These are phyloP conservation scores for Termitomyces sp. DNA, from an alignment of 768 basidiomycete genomes.

Conservation along the genomic window DNA sequence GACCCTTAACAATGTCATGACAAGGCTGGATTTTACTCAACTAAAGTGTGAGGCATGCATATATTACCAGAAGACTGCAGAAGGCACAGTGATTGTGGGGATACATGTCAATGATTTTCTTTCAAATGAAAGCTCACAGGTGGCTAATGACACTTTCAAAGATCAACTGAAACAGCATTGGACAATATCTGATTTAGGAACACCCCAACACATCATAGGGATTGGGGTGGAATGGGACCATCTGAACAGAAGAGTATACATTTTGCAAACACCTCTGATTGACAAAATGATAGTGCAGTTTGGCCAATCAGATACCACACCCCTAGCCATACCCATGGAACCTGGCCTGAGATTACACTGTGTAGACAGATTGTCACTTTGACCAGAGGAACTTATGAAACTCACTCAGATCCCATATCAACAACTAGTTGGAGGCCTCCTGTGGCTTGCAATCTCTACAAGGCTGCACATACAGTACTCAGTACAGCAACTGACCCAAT, in stretches of 20 bases:
- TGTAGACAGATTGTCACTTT: not conserved
- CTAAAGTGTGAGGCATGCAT: no score
- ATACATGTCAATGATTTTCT: not conserved
- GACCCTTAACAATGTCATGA: not conserved
- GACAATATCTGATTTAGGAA: not conserved
- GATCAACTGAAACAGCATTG: not conserved
- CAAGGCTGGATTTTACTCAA: not conserved
- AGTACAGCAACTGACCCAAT: not conserved
- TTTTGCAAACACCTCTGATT: slow-evolving; percentile 23
- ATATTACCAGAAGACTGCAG: no score
- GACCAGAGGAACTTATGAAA: not conserved
- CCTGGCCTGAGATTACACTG: slow-evolving; percentile 1
- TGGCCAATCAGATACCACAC: slow-evolving; percentile 9
- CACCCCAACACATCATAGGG: not conserved
- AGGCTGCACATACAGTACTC: not conserved
- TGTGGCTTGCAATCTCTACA: slow-evolving; percentile 4
- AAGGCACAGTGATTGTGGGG: no score
- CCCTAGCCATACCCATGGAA: slow-evolving; percentile 11
- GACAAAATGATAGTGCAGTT: no score
- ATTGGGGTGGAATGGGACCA: not conserved
- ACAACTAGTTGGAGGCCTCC: not conserved
- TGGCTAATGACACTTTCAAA: not conserved
- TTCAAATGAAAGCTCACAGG: not conserved
- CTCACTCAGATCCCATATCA: not conserved
- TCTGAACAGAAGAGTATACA: slow-evolving; percentile 1